A percentile compares a stretch with the other conserved stretches of the same genome.
phyloP scores from a whole-genome alignment of 1,284 basidiomycete species.

The Austropuccinia psidii region DNA sequence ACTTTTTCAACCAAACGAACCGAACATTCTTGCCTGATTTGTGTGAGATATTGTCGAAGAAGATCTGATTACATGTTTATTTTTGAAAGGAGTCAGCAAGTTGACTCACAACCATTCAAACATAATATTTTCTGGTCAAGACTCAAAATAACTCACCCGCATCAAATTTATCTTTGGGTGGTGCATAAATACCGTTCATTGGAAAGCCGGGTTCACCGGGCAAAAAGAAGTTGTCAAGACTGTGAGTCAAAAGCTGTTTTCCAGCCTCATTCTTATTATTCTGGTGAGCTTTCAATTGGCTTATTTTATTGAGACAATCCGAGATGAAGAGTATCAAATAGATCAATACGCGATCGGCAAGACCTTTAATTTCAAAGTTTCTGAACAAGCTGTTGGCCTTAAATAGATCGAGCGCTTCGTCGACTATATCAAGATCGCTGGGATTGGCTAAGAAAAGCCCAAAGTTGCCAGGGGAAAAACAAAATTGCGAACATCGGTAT shows the following conservation, averaged over 20 bases:
- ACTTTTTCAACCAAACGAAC: constrained; percentile 75
- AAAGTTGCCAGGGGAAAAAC: constrained; percentile 43
- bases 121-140: constrained; percentile 41
- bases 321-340: constrained; percentile 97
- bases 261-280: constrained; percentile 23
- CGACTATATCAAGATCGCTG: constrained; percentile 76
- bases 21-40: constrained; percentile 85
- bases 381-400: constrained; percentile 98
- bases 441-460: constrained; percentile 57
- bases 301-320: constrained; percentile 87
- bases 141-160: constrained; percentile 58
- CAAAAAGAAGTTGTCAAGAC: constrained; percentile 79
- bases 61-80: constrained; percentile 67
- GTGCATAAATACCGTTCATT: constrained; percentile 81
- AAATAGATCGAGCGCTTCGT: constrained; percentile 94
- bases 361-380: constrained; percentile 98
- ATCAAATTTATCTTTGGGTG: constrained; percentile 68
- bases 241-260: constrained; percentile 48
- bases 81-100: too few relatives aligned
- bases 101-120: too few relatives aligned
- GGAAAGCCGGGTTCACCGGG: constrained; percentile 95
- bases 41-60: constrained; percentile 80
- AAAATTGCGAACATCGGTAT: constrained; percentile 32
- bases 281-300: constrained; percentile 46
- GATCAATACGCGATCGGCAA: constrained; percentile 91